phyloP scores from a whole-genome alignment of 306 rosid species.

The Pterocarpus macrocarpus region DNA sequence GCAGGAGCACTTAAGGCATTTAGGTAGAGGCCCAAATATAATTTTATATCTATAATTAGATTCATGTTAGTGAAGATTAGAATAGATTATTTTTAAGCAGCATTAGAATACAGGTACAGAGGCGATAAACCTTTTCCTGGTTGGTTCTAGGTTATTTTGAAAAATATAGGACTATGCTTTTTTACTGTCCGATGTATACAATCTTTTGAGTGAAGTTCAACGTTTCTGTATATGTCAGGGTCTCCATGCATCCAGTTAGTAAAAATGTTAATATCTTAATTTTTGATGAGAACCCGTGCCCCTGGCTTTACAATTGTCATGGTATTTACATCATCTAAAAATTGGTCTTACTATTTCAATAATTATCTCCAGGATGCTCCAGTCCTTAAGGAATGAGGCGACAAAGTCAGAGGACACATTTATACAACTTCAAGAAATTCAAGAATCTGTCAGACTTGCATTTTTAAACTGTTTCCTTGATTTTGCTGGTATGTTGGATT shows the following conservation, averaged over 20 bases:
- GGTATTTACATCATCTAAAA: conserved; percentile 32
- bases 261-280: conserved; percentile 9
- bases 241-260: background rate
- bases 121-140: conserved; percentile 19
- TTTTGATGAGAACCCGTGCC: conserved; percentile 6
- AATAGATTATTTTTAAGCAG: background rate
- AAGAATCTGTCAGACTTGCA: conserved; percentile 96
- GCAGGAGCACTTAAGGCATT: background rate
- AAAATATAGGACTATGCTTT: background rate
- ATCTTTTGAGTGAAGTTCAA: conserved; percentile 16
- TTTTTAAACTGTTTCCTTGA: conserved; percentile 93
- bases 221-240: background rate
- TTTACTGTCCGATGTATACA: conserved; percentile 6
- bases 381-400: conserved; percentile 81
- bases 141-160: conserved; percentile 5
- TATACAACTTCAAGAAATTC: conserved; percentile 87
- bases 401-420: conserved; percentile 87
- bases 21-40: background rate
- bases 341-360: conserved; percentile 40
- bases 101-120: conserved; percentile 5
- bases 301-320: conserved; percentile 32
- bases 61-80: background rate
- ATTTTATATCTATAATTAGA: conserved; percentile 9
- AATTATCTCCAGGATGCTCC: conserved; percentile 76
- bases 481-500: conserved; percentile 86